Evolutionary conservation across 2,329 filamentous ascomycete genomes (phyloP), one percentile per base, ranked within the genome.

Genomic region (Phoma sp.): DNA sequence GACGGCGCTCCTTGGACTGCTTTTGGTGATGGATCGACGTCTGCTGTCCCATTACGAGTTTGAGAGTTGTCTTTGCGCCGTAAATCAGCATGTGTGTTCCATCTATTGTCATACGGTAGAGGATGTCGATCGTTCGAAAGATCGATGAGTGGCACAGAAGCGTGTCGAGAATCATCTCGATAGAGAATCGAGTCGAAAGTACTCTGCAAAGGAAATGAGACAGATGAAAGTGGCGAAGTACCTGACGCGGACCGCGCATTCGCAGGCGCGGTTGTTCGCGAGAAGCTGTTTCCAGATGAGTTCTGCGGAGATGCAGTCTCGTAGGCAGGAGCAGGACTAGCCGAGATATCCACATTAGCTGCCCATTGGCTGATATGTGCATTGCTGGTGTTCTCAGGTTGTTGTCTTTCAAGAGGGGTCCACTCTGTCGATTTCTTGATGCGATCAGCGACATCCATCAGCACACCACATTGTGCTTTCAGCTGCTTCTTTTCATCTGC

Each of bases 361-460:
- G 60, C 66, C 66, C 68, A 67, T 28, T 60, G 56, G 18, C 54
- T 58, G 25, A 69, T 65, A 11, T 59, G 53, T 9, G 58, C 57
- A 28, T 55, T 48, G 29, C 59, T 60, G 5, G 52, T 52, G 7
- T 15, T 49, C 15, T 40, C 23, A 15, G 56, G 37, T 18, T 45
- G 60, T 38, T 39, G 43, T 42, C 51, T 47, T 34, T 37, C 28
- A n/a, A 32, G 11, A 4, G 66, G 63, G 25, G 48, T 58, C 73
- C 73, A 75, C 6, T 54, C 32, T 15, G 50, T 42, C 11, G 63
- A 53, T 12, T 56, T 59, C 40, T 97, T 97, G 66, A 97, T 88
- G 45, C 78, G 80, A 74, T 96, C 92, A 2, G 91, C 93, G 55
- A 83, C 79, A 4, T 81, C 83, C 57, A 96, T 83, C 42, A 96